Conservation (phyloP, 768 basidiomycete species). For the Russula ochroleuca region DNA sequence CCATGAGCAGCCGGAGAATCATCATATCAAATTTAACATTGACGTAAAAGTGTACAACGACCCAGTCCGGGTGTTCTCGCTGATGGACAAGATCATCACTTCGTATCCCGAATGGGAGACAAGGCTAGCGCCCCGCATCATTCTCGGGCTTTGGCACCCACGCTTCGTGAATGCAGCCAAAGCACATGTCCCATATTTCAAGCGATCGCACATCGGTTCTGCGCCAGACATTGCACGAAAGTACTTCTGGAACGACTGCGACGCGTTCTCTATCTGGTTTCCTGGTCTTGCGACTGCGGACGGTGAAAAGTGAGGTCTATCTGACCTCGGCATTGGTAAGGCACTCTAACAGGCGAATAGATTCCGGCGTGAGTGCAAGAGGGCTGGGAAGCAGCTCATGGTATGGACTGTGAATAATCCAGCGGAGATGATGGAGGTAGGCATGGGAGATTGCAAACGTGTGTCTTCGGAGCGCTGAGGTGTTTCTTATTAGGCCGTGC, state of each 20-base stretch:
- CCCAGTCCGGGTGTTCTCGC: constrained; percentile 73
- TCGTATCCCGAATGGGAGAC: constrained; percentile 68
- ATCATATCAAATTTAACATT: constrained; percentile 74
- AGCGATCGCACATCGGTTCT: constrained; percentile 78
- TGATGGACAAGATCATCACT: constrained; percentile 69
- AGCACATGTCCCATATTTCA: constrained; percentile 72
- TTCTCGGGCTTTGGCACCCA: constrained; percentile 89
- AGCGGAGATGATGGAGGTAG: constrained; percentile 84
- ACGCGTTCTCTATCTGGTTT: constrained; percentile 85
- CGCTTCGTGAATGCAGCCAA: constrained; percentile 78
- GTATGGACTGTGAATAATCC: constrained; percentile 96
- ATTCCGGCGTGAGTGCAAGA: constrained; percentile 78
- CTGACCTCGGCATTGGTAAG: not conserved
- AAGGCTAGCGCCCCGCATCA: constrained; percentile 69
- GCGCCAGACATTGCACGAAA: constrained; percentile 67
- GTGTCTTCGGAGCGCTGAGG: constrained; percentile 11
- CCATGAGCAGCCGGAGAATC: constrained; percentile 58
- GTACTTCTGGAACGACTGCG: constrained; percentile 86
- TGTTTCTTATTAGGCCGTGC: constrained; percentile 53
- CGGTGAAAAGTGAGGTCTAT: constrained; percentile 55
- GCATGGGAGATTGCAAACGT: constrained; percentile 28
- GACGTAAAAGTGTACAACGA: constrained; percentile 95
- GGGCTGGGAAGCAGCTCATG: constrained; percentile 76
- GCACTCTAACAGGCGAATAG: constrained; percentile 35
- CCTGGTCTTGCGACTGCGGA: constrained; percentile 62